These are phyloP conservation scores for Didymella glomerata DNA, from an alignment of 2,329 filamentous ascomycete species.

Conservation along the genomic window DNA sequence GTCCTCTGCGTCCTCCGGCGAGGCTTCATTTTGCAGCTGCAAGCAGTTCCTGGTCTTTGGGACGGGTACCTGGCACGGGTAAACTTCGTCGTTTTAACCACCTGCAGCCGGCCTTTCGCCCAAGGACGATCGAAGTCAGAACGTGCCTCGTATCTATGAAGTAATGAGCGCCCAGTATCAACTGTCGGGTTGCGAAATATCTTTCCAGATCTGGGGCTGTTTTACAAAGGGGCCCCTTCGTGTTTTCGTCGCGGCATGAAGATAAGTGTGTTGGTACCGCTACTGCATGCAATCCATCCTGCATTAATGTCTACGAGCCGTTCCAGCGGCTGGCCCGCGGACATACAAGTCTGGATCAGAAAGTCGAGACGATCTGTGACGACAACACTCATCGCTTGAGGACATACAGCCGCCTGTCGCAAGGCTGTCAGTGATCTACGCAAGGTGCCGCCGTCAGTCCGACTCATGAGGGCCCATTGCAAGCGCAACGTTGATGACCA, in stretches of 20 bases:
- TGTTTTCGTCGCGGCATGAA: neutral
- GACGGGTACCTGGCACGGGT: neutral
- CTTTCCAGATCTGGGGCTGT: neutral
- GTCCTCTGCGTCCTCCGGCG: neutral
- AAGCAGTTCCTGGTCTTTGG: neutral
- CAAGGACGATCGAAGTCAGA: neutral
- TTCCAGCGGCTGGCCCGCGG: neutral
- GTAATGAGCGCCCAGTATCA: neutral
- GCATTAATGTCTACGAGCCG: neutral
- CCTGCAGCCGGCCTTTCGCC: neutral
- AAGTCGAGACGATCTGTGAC: constrained; percentile 2
- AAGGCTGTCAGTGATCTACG: neutral
- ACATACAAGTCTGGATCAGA: neutral
- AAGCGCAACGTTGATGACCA: neutral
- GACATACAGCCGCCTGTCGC: neutral
- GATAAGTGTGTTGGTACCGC: neutral
- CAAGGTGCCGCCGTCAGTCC: neutral
- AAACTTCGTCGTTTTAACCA: neutral
- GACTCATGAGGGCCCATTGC: neutral
- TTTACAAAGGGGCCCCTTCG: neutral
- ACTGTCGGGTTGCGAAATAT: neutral
- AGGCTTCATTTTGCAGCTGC: constrained; percentile 6
- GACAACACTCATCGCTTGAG: constrained; percentile 1
- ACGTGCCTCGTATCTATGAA: neutral
- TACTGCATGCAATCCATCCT: constrained; percentile 4